Base-by-base conservation (phyloP, 768 basidiomycete species). In the Erythrobasidium yunnanense region DNA sequence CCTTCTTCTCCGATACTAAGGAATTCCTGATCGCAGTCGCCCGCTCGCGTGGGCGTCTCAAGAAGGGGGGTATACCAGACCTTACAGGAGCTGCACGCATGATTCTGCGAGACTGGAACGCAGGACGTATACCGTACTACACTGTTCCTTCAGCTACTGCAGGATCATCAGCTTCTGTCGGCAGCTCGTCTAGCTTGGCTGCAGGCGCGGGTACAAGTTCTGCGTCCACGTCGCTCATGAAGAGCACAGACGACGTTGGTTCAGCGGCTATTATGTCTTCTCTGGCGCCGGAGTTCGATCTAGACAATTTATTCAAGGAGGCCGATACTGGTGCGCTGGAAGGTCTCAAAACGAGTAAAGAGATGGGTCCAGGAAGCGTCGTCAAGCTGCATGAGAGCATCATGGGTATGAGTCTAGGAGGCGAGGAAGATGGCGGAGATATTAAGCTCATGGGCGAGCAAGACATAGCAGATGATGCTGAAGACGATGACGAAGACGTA, bases 21-120 rank as follows among this genome's bases (percentile, higher is more conserved):
- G 87, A 92, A 65, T 93, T 99, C 74, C 76, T 97, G 51, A 89
- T 92, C 2, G 89, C 90, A 84, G 76, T 92, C 49, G 88, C 93
- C 0, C 78, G 95, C 55, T 85, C 80, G 18, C 84, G 82, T 17
- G 95, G 93, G 13, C 81, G 87, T 38, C 79, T 97, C 1, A 80
- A 87, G 47, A 95, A 95, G 81, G 91, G 91, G 30, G 93, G 93
- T 52, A 86, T 90, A 0, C 92, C 93, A 1, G 90, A 96, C 75
- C 75, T 92, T 32, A 83, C 85, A 46, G 80, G 86, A 4, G 82
- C 90, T 0, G 90, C 92, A 0, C 84, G 88, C 32, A 83, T 86
- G 15, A 81, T 96, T 23, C 76, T 96, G 0, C 82, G 80, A 53
- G 91, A 99, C 74, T 99, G 93, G 92, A 96, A 96, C 72, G 84